Evolutionary conservation across 2,329 filamentous ascomycete species (phyloP).

Genomic region (Aspergillus fumigatus): DNA sequence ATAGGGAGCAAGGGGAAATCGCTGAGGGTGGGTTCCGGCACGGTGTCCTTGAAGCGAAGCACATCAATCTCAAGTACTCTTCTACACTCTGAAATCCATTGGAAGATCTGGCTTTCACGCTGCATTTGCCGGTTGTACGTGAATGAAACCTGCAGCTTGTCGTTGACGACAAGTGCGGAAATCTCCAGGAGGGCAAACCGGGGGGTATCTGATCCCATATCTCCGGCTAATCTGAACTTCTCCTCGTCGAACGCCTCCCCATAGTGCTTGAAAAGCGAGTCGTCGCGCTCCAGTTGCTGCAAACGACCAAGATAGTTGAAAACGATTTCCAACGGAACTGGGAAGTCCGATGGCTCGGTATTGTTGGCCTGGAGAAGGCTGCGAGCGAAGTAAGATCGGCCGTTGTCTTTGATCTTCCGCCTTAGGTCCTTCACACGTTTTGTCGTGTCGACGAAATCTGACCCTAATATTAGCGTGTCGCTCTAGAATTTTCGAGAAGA

Average conservation of each 20-base stretch:
- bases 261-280: conserved; percentile 40
- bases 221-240: conserved; percentile 34
- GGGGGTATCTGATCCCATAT: conserved; percentile 41
- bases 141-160: conserved; percentile 46
- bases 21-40: conserved; percentile 33
- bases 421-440: conserved; percentile 38
- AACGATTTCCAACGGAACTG: conserved; percentile 38
- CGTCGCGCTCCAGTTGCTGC: conserved; percentile 43
- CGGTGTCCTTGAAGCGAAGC: conserved; percentile 20
- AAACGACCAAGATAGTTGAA: conserved; percentile 39
- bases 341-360: conserved; percentile 27
- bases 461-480: conserved; percentile 8
- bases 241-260: conserved; percentile 31
- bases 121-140: conserved; percentile 47
- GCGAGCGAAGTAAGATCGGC: conserved; percentile 33
- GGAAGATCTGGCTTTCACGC: conserved; percentile 38
- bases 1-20: conserved; percentile 44
- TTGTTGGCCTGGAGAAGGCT: conserved; percentile 22
- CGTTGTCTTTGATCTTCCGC: conserved; percentile 29
- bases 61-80: conserved; percentile 31
- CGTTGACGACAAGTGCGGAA: conserved; percentile 46
- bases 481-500: background rate
- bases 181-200: conserved; percentile 50
- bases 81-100: conserved; percentile 42
- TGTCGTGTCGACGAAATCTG: conserved; percentile 28